These are phyloP conservation scores for Cytidiella melzeri DNA, from an alignment of 768 basidiomycete species.

Conservation along the genomic window DNA sequence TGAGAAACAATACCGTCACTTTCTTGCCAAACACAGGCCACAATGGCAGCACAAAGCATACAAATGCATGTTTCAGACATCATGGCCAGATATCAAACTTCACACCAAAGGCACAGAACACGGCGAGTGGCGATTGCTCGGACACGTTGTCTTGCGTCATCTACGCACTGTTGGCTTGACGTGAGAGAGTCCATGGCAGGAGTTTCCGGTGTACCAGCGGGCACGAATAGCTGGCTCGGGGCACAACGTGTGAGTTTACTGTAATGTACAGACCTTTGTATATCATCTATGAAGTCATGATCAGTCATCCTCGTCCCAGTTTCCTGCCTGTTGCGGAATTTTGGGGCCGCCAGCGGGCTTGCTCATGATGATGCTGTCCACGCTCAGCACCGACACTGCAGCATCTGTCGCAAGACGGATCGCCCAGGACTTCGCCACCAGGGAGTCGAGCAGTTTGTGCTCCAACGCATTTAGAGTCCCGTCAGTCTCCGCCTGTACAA, in stretches of 20 bases:
- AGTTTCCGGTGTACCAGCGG: no score
- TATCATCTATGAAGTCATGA: not conserved
- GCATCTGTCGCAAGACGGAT: slow-evolving; percentile 88
- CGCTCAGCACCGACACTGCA: slow-evolving; percentile 83
- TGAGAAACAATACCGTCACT: no score
- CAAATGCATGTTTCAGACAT: no score
- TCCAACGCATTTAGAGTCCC: slow-evolving; percentile 64
- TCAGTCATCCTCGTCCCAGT: slow-evolving; percentile 71
- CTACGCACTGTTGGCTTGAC: no score
- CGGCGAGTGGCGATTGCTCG: no score
- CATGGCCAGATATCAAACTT: no score
- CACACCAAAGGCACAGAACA: no score
- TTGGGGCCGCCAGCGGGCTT: slow-evolving; percentile 89
- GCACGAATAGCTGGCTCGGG: no score
- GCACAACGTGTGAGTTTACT: not conserved
- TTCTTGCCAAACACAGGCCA: no score
- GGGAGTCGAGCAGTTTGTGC: slow-evolving; percentile 75
- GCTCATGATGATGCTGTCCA: slow-evolving; percentile 97
- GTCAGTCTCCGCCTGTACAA: slow-evolving; percentile 60
- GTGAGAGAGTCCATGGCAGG: no score
- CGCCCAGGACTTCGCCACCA: slow-evolving; percentile 88
- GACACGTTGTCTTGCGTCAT: no score
- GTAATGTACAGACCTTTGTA: slow-evolving; percentile 4
- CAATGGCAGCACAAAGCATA: no score
- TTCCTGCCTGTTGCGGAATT: slow-evolving; percentile 78